Evolutionary conservation across 2,329 filamentous ascomycete genomes (phyloP).

Genomic region (Neurospora sp.): DNA sequence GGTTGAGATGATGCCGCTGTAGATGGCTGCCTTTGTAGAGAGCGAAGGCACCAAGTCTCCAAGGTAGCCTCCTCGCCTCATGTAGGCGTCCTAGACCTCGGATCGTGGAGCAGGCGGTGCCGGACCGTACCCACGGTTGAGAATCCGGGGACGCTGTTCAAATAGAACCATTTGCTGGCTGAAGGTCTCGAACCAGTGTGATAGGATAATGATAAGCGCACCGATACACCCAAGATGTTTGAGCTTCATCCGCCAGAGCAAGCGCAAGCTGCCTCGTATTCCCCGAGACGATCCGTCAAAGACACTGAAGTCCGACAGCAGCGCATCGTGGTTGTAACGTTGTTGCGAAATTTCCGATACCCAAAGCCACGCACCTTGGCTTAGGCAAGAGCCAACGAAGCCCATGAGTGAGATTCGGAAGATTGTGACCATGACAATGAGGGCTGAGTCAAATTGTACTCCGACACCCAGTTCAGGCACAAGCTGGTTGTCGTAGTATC

Average conservation of each 20-base stretch:
- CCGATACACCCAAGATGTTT: conserved; percentile 30
- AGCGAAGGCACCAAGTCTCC: conserved; percentile 17
- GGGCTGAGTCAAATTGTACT: conserved; percentile 25
- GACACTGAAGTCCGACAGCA: conserved; percentile 28
- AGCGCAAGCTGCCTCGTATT: conserved; percentile 24
- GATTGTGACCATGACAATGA: conserved; percentile 29
- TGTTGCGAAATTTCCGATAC: conserved; percentile 25
- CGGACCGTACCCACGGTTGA: conserved; percentile 10
- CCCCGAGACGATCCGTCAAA: conserved; percentile 30
- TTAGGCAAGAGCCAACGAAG: conserved; percentile 27
- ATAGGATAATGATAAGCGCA: conserved; percentile 25
- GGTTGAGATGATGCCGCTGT: conserved; percentile 26
- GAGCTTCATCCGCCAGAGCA: conserved; percentile 27
- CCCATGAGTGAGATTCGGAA: conserved; percentile 26
- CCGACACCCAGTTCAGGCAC: conserved; percentile 21
- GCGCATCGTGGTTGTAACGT: conserved; percentile 22
- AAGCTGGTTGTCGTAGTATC: conserved; percentile 21
- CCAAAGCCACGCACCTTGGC: conserved; percentile 32
- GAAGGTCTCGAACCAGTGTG: conserved; percentile 29
- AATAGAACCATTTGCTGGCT: conserved; percentile 29
- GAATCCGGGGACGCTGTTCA: conserved; percentile 19
- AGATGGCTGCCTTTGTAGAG: conserved; percentile 29
- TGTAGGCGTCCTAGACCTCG: conserved; percentile 26
- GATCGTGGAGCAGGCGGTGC: conserved; percentile 23
- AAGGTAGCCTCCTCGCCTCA: conserved; percentile 4